Conservation (phyloP, 139 green algal species). For the Tetraselmis chui region DNA sequence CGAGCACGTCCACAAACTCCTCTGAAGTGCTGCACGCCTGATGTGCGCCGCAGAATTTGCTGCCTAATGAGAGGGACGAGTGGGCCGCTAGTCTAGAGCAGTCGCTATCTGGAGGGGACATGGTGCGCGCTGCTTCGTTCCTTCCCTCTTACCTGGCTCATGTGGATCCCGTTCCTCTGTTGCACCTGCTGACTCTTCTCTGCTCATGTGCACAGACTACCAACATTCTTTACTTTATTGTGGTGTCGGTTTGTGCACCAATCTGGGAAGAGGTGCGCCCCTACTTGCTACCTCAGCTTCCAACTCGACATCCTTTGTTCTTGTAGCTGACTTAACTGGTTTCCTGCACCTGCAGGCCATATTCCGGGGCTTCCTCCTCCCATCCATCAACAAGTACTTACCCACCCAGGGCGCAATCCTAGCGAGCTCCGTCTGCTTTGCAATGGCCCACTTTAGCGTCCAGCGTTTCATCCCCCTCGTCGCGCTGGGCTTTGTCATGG, state of each 20-base stretch:
- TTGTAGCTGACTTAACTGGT: no score
- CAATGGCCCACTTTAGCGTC: slow-evolving; percentile 73
- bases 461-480: slow-evolving; percentile 78
- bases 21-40: no score
- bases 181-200: background rate
- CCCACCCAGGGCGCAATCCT: slow-evolving; percentile 36
- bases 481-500: slow-evolving; percentile 83
- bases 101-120: slow-evolving; percentile 35
- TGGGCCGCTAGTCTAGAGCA: slow-evolving; percentile 38
- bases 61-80: slow-evolving; percentile 24
- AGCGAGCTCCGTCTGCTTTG: slow-evolving; percentile 64
- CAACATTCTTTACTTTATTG: slow-evolving; percentile 62
- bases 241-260: slow-evolving; percentile 71
- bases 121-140: slow-evolving; percentile 2
- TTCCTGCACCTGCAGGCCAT: slow-evolving; percentile 47
- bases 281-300: no score
- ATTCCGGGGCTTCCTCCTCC: slow-evolving; percentile 90
- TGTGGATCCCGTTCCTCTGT: no score
- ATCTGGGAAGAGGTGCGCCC: slow-evolving; percentile 83
- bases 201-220: slow-evolving; percentile 27
- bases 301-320: no score
- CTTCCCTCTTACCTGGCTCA: no score
- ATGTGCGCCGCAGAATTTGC: slow-evolving; percentile 28
- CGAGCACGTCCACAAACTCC: no score
- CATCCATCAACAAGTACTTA: slow-evolving; percentile 70